A percentile compares a stretch with the other conserved stretches of the same genome.
These are phyloP conservation scores for Pisolithus marmoratus DNA, from an alignment of 768 basidiomycete genomes.

Conservation along the genomic window DNA sequence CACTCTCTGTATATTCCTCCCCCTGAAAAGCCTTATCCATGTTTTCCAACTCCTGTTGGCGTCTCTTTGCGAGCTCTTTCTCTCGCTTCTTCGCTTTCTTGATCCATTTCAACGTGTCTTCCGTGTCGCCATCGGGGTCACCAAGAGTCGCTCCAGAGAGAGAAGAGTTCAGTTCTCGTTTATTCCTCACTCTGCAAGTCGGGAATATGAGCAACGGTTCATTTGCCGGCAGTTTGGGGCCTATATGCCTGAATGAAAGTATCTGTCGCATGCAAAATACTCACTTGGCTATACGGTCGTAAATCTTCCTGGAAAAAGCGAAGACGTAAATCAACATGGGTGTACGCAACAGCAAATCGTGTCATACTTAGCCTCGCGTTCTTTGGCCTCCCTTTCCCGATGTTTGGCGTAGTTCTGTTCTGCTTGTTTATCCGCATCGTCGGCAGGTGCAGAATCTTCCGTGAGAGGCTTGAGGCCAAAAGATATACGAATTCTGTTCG, in stretches of 20 bases:
- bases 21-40: slow-evolving; percentile 72
- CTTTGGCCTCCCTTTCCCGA: slow-evolving; percentile 63
- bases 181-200: slow-evolving; percentile 82
- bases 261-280: slow-evolving; percentile 40
- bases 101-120: slow-evolving; percentile 85
- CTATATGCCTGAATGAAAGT: slow-evolving; percentile 32
- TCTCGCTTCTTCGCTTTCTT: slow-evolving; percentile 88
- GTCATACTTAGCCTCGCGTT: slow-evolving; percentile 70
- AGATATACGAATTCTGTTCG: slow-evolving; percentile 91
- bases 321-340: slow-evolving; percentile 16
- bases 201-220: slow-evolving; percentile 34
- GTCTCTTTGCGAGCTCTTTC: slow-evolving; percentile 79
- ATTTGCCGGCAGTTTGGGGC: neutral
- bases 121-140: slow-evolving; percentile 71
- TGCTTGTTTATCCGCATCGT: slow-evolving; percentile 76
- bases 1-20: slow-evolving; percentile 84
- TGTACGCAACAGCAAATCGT: slow-evolving; percentile 14
- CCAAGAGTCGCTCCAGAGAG: slow-evolving; percentile 92
- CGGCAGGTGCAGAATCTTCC: slow-evolving; percentile 66
- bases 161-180: slow-evolving; percentile 85
- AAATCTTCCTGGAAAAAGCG: slow-evolving; percentile 47
- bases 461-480: slow-evolving; percentile 92
- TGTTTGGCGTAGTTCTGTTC: slow-evolving; percentile 79
- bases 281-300: slow-evolving; percentile 84
- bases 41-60: slow-evolving; percentile 77